Evolutionary conservation across 1,139 yeast species (phyloP), one percentile per base, ranked within the genome.

Genomic region (Yamadazyma sp.): DNA sequence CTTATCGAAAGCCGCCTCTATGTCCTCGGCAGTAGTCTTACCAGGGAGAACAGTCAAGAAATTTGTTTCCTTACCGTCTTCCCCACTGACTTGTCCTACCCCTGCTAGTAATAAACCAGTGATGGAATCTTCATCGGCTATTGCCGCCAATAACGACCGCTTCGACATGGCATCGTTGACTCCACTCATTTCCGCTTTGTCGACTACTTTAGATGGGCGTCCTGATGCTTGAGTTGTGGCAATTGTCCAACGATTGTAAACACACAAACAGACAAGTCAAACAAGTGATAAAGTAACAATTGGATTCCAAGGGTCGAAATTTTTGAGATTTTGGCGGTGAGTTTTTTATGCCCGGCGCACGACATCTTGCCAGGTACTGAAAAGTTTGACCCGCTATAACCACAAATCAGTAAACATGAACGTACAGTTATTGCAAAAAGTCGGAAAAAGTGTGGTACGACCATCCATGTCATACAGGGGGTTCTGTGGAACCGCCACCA

Each of bases 61-160:
- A 71, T 94, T 94, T 68, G 88, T 82, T 50, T 83, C 85, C 58
- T 83, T 79, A 17, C 81, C 80, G 33, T 73, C 65, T 45, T 76
- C 77, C 46, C 75, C 73, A 48, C 84, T 69, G 20, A 89, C 83
- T 60, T 92, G 95, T 22, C 99, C 99, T 44, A 88, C 83, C 28
- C 99, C 99, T 1, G 99, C 98, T 46, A 92, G 76, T 34, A 92
- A 73, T 72, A 94, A 79, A 4, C 99, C 99, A 2, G 98, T 94
- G 44, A 92, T 91, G 16, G 98, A 85, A 59, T 92, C 98, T 66
- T 91, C 98, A 58, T 91, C 98, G 18, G 97, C 98, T 58, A 91
- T 88, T 38, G 91, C 94, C 10, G 97, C 98, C 43, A 91, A 71
- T 51, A 88, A 74, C 34, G 84, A 76, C 55, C 98, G 82, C 56